A percentile compares a stretch with the other conserved stretches of the same genome.
These are phyloP conservation scores for Diplodia intermedia DNA, from an alignment of 2,329 filamentous ascomycete species.

Conservation along the genomic window DNA sequence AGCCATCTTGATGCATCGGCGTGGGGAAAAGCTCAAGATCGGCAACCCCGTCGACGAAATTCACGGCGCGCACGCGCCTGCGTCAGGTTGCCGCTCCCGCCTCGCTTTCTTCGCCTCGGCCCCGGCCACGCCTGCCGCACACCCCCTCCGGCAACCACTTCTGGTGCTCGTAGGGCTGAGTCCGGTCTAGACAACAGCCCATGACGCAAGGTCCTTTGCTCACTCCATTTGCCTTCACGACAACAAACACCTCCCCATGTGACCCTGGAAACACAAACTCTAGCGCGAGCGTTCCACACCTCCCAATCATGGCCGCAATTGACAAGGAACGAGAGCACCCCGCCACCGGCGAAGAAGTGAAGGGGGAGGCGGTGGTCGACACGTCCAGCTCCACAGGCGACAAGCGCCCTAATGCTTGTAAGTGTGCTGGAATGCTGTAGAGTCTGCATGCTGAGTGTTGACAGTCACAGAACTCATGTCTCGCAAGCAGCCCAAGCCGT, in stretches of 20 bases:
- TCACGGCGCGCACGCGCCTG: conserved; percentile 15
- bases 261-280: neutral
- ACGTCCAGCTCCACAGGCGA: conserved; percentile 22
- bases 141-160: conserved; percentile 14
- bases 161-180: conserved; percentile 21
- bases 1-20: conserved; percentile 23
- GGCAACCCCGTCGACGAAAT: conserved; percentile 22
- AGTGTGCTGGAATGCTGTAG: conserved; percentile 12
- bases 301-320: conserved; percentile 11
- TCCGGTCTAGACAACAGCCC: neutral
- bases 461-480: conserved; percentile 57
- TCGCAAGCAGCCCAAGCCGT: conserved; percentile 47
- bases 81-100: conserved; percentile 11
- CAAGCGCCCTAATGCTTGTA: conserved; percentile 51
- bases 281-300: neutral
- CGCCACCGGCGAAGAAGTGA: conserved; percentile 39
- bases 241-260: neutral
- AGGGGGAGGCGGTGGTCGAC: conserved; percentile 34
- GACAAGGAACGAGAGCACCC: conserved; percentile 35
- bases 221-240: neutral
- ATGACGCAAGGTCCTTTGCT: conserved; percentile 15
- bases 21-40: conserved; percentile 29
- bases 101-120: conserved; percentile 9
- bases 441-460: conserved; percentile 14
- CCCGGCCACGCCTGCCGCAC: neutral